Evolutionary conservation across 2,329 filamentous ascomycete species (phyloP), one percentile per base, ranked within the genome.

Genomic region (Ceratocystis smalleyi): DNA sequence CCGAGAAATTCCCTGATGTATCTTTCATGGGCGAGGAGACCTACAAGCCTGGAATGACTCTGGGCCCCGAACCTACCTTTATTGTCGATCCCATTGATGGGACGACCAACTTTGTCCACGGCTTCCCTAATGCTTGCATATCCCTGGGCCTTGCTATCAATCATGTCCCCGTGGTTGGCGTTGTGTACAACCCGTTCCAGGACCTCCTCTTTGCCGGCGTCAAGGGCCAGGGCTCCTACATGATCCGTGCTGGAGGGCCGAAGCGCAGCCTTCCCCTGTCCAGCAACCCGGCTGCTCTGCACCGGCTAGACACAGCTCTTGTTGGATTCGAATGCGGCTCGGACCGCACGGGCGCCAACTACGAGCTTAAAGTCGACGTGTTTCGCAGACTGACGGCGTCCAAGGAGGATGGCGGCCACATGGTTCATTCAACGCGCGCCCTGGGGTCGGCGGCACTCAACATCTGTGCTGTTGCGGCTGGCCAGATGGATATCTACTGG

Each of bases 41-140:
- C 32, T 87, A 89, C 76, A 78, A 83, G 68, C 81, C 86, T 1
- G 87, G 87, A 69, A 77, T 78, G 67, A 76, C 74, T 54, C 77
- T 92, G 59, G 86, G 83, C 0, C 73, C 78, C 35, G 79, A 79
- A 17, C 88, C 88, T 1, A 92, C 88, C 54, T 91, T 91, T 75
- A 81, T 91, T 71, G 85, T 88, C 68, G 88, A 92, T 72, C 88
- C 88, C 55, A 91, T 92, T 69, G 88, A 92, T 75, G 88, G 87
- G 71, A 91, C 83, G 5, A 89, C 86, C 61, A 91, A 91, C 78
- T 91, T 92, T 71, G 81, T 91, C 59, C 88, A 91, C 74, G 81
- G 81, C 22, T 86, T 89, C 74, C 86, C 87, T 3, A 80, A 83
- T 70, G 87, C 88, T 67, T 88, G 84, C 75, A 85, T 91, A 75